Evolutionary conservation across 2,329 filamentous ascomycete genomes (phyloP), one percentile per base, ranked within the genome.

Genomic region (Aspergillus vadensis): DNA sequence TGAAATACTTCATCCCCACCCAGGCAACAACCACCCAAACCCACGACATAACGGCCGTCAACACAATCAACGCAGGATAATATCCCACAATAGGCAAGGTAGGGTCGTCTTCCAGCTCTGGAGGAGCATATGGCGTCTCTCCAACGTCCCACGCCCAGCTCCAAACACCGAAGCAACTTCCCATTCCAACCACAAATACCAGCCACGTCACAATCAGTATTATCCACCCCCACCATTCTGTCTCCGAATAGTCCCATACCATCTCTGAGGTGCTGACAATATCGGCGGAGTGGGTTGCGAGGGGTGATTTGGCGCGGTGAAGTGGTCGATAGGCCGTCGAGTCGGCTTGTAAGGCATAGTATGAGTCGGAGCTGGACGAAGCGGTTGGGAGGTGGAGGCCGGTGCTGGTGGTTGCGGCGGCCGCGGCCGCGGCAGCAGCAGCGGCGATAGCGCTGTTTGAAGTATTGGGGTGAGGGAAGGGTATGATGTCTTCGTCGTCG

Each of bases 1-100:
- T 88, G 74, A 99, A 99, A 77, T 98, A 98, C 76, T 99, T 99
- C 94, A 99, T 98, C 23, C 95, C 95, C 52, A 98, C 89, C 95
- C 95, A 99, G 10, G 96, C 95, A 60, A 96, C 88, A 12, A 97
- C 87, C 17, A 98, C 95, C 95, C 95, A 99, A 5, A 98, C 92
- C 95, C 95, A 99, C 17, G 93, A 92, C 91, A 99, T 97, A 27
- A 99, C 91, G 51, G 88, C 89, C 3, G 94, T 97, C 67, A 98
- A 81, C 60, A 98, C 95, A 65, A 98, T 91, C 70, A 99, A 80
- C 10, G 93, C 92, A 23, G 95, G 95, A 78, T 99, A 99, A 77
- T 99, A 99, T 9, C 96, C 95, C 10, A 96, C 91, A 70, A 99
- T 97, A 2, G 95, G 95, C 69, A 99, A 78, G 2, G 94, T 98